Base-by-base conservation (phyloP, 768 basidiomycete genomes). In the Lactarius tabidus region DNA sequence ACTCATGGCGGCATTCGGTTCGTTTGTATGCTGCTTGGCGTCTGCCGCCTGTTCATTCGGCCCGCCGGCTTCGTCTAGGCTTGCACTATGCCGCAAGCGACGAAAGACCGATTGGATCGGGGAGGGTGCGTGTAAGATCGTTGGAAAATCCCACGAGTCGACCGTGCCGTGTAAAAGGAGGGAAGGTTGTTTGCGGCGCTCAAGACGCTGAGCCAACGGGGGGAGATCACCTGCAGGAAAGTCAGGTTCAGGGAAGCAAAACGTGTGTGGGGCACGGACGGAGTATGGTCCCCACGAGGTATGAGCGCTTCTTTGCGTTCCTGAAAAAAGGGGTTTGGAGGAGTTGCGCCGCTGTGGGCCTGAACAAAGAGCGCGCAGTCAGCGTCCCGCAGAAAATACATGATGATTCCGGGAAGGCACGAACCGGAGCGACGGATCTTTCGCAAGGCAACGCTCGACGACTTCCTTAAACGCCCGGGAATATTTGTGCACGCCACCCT, bases 391-490 rank as follows among this genome's bases (percentile, higher is more conserved):
- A 48, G 5, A 51, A 51, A 20, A n/a, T 43, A 52, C 53, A 5
- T 43, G 35, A 57, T 35, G n/a, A 23, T 2, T 48, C 55, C 17
- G 18, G 41, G 28, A 57, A 31, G 57, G 26, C 53, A 67, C 72
- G 45, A 69, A 87, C 91, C 94, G 83, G 71, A 85, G 82, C 8
- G 83, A 79, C 6, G 95, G 93, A 72, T 97, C 91, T 74, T 96
- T 96, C 63, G 81, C 78, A 54, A 98, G 81, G 73, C 95, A 97
- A 15, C 82, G 81, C 57, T 90, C 89, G 18, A 97, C 81, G 57
- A 95, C 81, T 62, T 95, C 93, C 67, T 90, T 88, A 77, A 96
- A 92, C 1, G 83, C 81, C 60, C 86, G 86, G 31, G 90, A 90
- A 73, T 93, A 96, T 68, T 85, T 88, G 75, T 87, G 79, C 26